Conservation (phyloP, 768 basidiomycete genomes). For the Tulasnella sp. region DNA sequence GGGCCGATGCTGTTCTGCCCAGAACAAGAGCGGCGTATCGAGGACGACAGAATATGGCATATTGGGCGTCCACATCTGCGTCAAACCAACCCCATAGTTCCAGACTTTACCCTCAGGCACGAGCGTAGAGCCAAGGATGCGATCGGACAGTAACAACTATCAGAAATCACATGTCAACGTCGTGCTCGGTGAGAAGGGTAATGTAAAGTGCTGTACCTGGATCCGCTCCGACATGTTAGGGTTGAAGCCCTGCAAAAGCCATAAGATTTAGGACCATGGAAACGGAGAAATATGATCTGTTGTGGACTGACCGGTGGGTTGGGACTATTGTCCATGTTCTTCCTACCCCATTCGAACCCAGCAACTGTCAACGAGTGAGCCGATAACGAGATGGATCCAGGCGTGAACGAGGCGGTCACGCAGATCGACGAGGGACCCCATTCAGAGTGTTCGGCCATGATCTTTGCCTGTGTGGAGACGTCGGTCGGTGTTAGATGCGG, state of each 20-base stretch:
- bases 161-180: neutral
- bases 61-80: conserved; percentile 79
- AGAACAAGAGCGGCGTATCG: conserved; percentile 90
- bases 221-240: conserved; percentile 98
- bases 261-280: conserved; percentile 8
- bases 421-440: conserved; percentile 92
- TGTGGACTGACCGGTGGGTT: conserved; percentile 51
- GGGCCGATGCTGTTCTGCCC: conserved; percentile 91
- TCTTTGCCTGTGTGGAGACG: conserved; percentile 85
- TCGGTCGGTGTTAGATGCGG: conserved; percentile 88
- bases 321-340: conserved; percentile 74
- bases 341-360: conserved; percentile 97
- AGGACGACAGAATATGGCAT: conserved; percentile 72
- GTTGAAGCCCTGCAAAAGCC: conserved; percentile 63
- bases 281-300: conserved; percentile 2
- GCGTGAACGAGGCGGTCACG: conserved; percentile 90
- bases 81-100: conserved; percentile 93
- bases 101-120: conserved; percentile 91
- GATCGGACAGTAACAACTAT: conserved; percentile 77
- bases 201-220: conserved; percentile 29
- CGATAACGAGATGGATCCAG: conserved; percentile 91
- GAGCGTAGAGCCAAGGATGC: conserved; percentile 89
- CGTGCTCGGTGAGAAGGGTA: neutral
- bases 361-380: conserved; percentile 82
- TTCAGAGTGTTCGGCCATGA: conserved; percentile 94